Evolutionary conservation across 2,329 filamentous ascomycete genomes (phyloP), one percentile per base, ranked within the genome.

Genomic region (Cryphonectria parasitica): DNA sequence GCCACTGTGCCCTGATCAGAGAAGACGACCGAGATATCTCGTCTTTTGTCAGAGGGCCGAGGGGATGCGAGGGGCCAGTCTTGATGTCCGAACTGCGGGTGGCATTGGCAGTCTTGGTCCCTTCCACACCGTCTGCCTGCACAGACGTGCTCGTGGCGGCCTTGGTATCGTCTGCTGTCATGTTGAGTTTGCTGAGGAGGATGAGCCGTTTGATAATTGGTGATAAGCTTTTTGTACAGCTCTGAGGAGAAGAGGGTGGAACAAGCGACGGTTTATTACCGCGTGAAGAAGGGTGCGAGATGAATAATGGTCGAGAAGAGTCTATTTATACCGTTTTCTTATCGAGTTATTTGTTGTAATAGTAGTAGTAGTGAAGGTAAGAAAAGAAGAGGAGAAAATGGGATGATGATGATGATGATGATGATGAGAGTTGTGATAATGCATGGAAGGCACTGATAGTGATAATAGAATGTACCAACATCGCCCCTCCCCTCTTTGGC

Each of bases 41-140:
- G 31, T 79, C 76, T n/a, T 82, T 83, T 39, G 83, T 86, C 58
- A 91, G 81, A 45, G 89, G 89, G 7, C 87, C 87, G 67, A 91
- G 83, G 15, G 89, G 89, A 74, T 91, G 89, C 39, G 72, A 63
- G 10, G 62, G 69, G 13, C 68, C 52, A 6, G 71, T 61, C 25
- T 68, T 70, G 11, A 28, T 68, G 31, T 28, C 36, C 19, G 70
- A 15, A 7, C 17, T 31, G 31, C 8, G 39, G 39, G 45, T 61
- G 52, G 39, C 19, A 52, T 28, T 22, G 25, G 62, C 19, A 3
- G 54, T 39, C 68, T 69, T 68, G 36, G 70, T 58, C 66, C 61
- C 43, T 61, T 62, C 65, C 54, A 68, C 28, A 4, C 25, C 19
- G 39, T 45, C 52, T 39, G 70, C 60, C 19, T 36, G 49, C 25